These are phyloP conservation scores for Collariella sp. DNA, from an alignment of 495 filamentous ascomycete species.

Conservation along the genomic window DNA sequence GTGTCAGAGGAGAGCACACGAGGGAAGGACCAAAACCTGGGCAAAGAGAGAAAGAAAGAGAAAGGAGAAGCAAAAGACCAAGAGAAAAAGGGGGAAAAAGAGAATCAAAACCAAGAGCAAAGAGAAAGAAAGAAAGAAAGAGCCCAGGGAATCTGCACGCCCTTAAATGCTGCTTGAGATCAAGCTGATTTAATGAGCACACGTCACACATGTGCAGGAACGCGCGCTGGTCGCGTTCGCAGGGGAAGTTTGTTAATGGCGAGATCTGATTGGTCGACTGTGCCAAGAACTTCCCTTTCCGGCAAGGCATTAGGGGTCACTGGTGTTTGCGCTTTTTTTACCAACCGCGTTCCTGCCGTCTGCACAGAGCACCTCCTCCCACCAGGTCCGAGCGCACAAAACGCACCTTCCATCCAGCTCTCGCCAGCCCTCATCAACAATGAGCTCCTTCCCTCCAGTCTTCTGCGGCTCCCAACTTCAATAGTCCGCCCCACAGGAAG, in stretches of 20 bases:
- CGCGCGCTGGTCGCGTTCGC: slow-evolving; percentile 11
- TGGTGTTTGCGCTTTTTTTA: not conserved
- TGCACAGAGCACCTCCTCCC: too few relatives aligned
- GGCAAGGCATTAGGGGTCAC: not conserved
- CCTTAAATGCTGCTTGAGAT: slow-evolving; percentile 17
- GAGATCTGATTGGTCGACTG: not conserved
- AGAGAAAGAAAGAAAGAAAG: slow-evolving; percentile 41
- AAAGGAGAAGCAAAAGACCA: slow-evolving; percentile 31
- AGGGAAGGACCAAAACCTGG: not conserved
- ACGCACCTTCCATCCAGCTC: too few relatives aligned
- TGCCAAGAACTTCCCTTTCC: not conserved
- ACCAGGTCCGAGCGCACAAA: too few relatives aligned
- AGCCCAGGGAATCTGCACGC: not conserved
- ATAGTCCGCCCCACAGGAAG: too few relatives aligned
- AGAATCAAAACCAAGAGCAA: slow-evolving; percentile 35
- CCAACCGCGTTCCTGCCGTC: too few relatives aligned
- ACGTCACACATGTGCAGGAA: not conserved
- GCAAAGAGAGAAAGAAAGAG: slow-evolving; percentile 33
- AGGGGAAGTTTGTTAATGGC: not conserved
- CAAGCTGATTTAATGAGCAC: slow-evolving; percentile 13
- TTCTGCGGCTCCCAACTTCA: too few relatives aligned
- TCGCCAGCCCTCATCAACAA: too few relatives aligned
- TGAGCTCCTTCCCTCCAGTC: too few relatives aligned
- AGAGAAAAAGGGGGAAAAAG: slow-evolving; percentile 30
- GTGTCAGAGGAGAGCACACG: not conserved